These are phyloP conservation scores for Aspergillus olivimuriae DNA, from an alignment of 495 filamentous ascomycete species.

Conservation along the genomic window DNA sequence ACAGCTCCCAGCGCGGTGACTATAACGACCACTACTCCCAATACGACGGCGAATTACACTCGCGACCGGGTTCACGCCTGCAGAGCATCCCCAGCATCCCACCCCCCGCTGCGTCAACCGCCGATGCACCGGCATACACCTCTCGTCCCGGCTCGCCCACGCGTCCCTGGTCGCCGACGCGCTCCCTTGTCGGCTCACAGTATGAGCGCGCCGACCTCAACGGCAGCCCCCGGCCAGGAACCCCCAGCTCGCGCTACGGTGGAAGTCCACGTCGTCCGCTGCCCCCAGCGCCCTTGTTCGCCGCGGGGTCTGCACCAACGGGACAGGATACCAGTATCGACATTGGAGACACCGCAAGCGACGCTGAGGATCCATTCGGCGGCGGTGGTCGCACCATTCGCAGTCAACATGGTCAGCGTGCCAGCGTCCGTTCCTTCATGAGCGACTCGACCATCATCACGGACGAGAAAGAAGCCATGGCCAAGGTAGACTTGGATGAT, in stretches of 20 bases:
- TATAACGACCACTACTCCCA: conserved; percentile 26
- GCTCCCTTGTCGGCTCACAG: conserved; percentile 49
- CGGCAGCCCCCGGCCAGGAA: conserved; percentile 83
- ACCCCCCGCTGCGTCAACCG: conserved; percentile 39
- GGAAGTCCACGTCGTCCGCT: conserved; percentile 80
- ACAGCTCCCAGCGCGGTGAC: conserved; percentile 21
- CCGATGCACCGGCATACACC: conserved; percentile 45
- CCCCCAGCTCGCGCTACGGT: conserved; percentile 79
- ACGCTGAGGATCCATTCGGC: conserved; percentile 71
- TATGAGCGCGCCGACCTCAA: conserved; percentile 89
- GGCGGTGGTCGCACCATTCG: conserved; percentile 47
- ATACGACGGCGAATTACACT: conserved; percentile 29
- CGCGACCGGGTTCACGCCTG: conserved; percentile 50
- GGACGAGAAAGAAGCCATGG: conserved; percentile 44
- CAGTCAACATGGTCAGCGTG: conserved; percentile 28
- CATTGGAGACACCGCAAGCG: conserved; percentile 53
- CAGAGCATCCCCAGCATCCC: conserved; percentile 49
- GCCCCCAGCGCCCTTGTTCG: conserved; percentile 85
- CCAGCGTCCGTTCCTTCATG: conserved; percentile 54
- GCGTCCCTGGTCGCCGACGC: conserved; percentile 69
- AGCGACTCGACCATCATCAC: conserved; percentile 58
- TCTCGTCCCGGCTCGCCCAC: conserved; percentile 51
- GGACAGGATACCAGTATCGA: conserved; percentile 41
- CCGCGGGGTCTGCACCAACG: conserved; percentile 22
- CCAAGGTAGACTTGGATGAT: conserved; percentile 38